phyloP scores from a whole-genome alignment of 371 early-diverging fungal genomes.

The Smittium culicis region DNA sequence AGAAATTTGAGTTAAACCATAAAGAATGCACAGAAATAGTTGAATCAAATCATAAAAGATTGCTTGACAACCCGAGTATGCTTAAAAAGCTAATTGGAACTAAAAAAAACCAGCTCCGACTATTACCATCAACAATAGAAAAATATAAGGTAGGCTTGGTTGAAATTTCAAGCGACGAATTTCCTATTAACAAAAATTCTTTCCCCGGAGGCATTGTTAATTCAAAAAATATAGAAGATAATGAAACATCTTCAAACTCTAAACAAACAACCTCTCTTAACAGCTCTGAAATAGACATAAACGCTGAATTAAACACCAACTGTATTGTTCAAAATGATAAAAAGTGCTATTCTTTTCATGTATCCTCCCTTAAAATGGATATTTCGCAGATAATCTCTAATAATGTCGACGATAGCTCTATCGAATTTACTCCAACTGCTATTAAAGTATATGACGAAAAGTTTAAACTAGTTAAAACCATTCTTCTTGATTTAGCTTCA shows the following conservation, averaged over 20 bases:
- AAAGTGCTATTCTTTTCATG: background rate
- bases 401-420: background rate
- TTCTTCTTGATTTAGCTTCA: background rate
- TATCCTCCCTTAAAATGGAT: conserved; percentile 3
- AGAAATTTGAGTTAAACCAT: background rate
- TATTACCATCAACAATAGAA: conserved; percentile 17
- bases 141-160: conserved; percentile 22
- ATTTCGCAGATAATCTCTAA: background rate
- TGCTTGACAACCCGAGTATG: background rate
- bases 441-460: background rate
- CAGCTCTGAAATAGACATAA: too few species aligned
- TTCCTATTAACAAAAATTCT: background rate
- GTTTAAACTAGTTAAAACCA: background rate
- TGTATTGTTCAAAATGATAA: background rate
- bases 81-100: conserved; percentile 20
- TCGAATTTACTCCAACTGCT: background rate
- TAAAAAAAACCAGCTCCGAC: conserved; percentile 19
- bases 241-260: background rate
- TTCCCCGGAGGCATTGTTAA: too few species aligned
- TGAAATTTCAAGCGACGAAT: background rate
- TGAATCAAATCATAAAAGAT: background rate
- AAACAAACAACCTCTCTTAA: background rate
- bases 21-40: background rate
- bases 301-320: background rate
- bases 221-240: background rate